Conservation (phyloP, 2,329 filamentous ascomycete species). For the Colletotrichum kahawae region DNA sequence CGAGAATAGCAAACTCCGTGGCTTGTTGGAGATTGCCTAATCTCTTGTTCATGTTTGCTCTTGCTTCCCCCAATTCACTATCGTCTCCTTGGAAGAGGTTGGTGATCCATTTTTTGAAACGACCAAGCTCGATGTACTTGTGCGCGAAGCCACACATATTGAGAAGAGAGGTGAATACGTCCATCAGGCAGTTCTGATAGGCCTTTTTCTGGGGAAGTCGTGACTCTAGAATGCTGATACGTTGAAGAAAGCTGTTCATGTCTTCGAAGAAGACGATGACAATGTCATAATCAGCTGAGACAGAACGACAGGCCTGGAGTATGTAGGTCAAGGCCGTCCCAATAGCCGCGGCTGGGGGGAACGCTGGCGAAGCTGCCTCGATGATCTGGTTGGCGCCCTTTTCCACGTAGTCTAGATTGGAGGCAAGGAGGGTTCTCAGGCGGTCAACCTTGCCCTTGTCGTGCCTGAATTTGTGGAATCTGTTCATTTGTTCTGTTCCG, state of each 20-base stretch:
- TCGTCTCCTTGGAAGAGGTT: not conserved
- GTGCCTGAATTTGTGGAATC: not conserved
- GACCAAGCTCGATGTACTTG: not conserved
- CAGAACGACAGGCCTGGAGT: not conserved
- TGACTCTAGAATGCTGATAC: not conserved
- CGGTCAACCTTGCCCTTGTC: not conserved
- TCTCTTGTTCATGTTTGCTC: not conserved
- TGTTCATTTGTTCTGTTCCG: not conserved
- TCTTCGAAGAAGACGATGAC: not conserved
- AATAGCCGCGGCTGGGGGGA: not conserved
- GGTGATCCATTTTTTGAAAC: not conserved
- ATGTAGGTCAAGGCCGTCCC: not conserved
- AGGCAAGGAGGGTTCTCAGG: not conserved
- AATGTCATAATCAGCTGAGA: not conserved
- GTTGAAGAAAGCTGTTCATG: not conserved
- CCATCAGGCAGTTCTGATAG: not conserved
- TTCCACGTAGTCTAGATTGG: not conserved
- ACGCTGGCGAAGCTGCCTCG: not conserved
- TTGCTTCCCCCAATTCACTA: not conserved
- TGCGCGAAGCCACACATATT: not conserved
- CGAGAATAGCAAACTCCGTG: not conserved
- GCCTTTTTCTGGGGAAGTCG: not conserved
- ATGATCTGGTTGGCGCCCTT: not conserved
- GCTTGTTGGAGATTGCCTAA: not conserved
- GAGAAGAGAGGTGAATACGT: not conserved